These are phyloP conservation scores for Fusarium haematococcum DNA, from an alignment of 2,329 filamentous ascomycete genomes.

Conservation along the genomic window DNA sequence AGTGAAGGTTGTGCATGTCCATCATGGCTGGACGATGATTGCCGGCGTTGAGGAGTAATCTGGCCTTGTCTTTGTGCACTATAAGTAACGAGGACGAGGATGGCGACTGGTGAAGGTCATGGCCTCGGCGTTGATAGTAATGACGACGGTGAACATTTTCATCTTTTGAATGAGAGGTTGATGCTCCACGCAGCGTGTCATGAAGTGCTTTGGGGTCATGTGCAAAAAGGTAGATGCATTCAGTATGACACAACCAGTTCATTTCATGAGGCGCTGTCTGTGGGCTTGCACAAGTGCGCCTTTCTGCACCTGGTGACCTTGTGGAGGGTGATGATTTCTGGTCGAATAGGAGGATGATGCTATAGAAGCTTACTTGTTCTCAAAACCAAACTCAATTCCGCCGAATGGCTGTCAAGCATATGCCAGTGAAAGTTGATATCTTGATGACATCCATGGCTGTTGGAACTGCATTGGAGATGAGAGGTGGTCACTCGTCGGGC, in stretches of 20 bases:
- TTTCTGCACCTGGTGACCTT: neutral
- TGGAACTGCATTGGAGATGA: neutral
- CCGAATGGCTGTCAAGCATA: neutral
- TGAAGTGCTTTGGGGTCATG: neutral
- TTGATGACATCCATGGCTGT: neutral
- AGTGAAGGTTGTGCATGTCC: conserved; percentile 24
- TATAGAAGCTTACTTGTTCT: neutral
- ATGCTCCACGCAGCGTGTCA: neutral
- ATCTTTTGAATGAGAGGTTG: neutral
- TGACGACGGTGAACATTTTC: neutral
- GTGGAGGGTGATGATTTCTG: neutral
- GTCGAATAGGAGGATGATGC: neutral
- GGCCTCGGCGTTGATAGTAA: neutral
- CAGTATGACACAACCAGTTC: no score
- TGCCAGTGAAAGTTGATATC: neutral
- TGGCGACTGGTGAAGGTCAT: neutral
- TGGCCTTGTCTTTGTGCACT: conserved; percentile 9
- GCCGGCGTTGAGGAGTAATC: conserved; percentile 23
- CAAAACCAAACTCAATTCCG: neutral
- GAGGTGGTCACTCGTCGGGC: neutral
- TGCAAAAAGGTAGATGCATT: neutral
- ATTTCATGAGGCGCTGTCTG: neutral
- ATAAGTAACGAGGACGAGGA: conserved; percentile 3
- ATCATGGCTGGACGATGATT: conserved; percentile 22
- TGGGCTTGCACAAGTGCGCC: neutral